A percentile compares a stretch with the other conserved stretches of the same genome.
Conservation (phyloP, 768 basidiomycete species). For the Pleurotus sapidus region DNA sequence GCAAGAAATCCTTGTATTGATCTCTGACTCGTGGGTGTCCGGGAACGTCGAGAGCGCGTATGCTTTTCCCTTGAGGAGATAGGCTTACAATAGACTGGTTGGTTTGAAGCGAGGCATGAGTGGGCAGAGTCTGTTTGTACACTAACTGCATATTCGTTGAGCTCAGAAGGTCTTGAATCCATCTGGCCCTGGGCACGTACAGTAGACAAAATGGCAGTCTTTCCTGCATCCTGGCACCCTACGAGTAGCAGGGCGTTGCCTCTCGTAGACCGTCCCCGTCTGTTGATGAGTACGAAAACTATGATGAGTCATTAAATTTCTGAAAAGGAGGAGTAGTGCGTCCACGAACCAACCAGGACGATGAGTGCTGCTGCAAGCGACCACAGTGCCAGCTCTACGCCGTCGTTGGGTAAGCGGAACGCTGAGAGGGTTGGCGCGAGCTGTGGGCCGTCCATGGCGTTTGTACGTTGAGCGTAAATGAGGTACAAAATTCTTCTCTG, state of each 20-base stretch:
- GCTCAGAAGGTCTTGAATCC: no score
- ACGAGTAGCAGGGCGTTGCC: conserved; percentile 72
- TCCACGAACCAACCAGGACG: conserved; percentile 38
- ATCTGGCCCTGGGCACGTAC: conserved; percentile 36
- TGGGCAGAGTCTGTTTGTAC: conserved; percentile 60
- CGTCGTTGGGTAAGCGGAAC: conserved; percentile 15
- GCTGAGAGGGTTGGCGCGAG: conserved; percentile 16
- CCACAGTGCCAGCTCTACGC: conserved; percentile 27
- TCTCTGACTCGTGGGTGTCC: conserved; percentile 82
- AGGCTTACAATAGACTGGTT: conserved; percentile 53
- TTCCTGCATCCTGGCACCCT: conserved; percentile 75
- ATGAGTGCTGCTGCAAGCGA: conserved; percentile 44
- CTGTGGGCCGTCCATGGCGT: conserved; percentile 6
- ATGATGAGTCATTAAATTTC: background rate
- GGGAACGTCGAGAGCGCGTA: conserved; percentile 71
- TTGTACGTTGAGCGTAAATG: background rate
- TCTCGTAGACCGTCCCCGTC: conserved; percentile 40
- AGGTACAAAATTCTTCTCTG: no score
- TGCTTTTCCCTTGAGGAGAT: conserved; percentile 31
- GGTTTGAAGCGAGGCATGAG: conserved; percentile 76
- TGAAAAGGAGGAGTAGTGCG: background rate
- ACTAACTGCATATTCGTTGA: conserved; percentile 44
- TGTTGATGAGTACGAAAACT: conserved; percentile 45
- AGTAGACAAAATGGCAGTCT: conserved; percentile 73
- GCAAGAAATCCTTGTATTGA: conserved; percentile 67